Evolutionary conservation across 495 filamentous ascomycete genomes (phyloP), one percentile per base, ranked within the genome.

Genomic region (Podospora anserina): DNA sequence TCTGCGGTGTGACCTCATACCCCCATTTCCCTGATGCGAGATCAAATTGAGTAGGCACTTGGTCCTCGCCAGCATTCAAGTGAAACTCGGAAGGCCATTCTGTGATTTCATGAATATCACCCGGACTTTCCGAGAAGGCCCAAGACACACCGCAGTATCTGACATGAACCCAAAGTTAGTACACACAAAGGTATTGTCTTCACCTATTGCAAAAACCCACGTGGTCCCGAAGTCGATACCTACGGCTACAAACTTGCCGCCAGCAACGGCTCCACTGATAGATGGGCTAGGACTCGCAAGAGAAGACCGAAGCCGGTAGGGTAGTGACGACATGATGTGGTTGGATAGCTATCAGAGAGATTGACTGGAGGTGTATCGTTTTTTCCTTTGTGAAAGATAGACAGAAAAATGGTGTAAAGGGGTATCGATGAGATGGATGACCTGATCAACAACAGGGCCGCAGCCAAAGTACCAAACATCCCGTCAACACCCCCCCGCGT

Each of bases 171-270:
- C 19, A 1, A 19, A 55, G 32, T 70, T 16, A 64, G 65, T 7
- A 30, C n/a, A 15, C 1, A 27, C n/a, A 20, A 20, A 58, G 23
- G 16, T 4, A n/a, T 9, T 20, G 19, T 20, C n/a, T 19, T 44
- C 18, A 27, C 11, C 0, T 15, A 32, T 55, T 18, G 2, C 20
- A 19, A 9, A 34, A 18, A 28, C 27, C 54, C 59, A 74, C 74
- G 72, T 76, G 2, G 75, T 75, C 53, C 75, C 75, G 44, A 76
- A 76, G 28, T 76, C 75, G 7, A 76, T 76, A 0, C 75, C 75
- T 15, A 76, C 72, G 0, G 73, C 73, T 16, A 76, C 56, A 26
- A 61, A 71, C 57, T 53, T 69, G 19, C 26, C 26, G 19, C 56
- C 56, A 23, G 56, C 39, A 16, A 49, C 39, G 2, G 13, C 39